A percentile compares a stretch with the other conserved stretches of the same genome.
Conservation (phyloP, 2,329 filamentous ascomycete species). For the Aspergillus transmontanensis region DNA sequence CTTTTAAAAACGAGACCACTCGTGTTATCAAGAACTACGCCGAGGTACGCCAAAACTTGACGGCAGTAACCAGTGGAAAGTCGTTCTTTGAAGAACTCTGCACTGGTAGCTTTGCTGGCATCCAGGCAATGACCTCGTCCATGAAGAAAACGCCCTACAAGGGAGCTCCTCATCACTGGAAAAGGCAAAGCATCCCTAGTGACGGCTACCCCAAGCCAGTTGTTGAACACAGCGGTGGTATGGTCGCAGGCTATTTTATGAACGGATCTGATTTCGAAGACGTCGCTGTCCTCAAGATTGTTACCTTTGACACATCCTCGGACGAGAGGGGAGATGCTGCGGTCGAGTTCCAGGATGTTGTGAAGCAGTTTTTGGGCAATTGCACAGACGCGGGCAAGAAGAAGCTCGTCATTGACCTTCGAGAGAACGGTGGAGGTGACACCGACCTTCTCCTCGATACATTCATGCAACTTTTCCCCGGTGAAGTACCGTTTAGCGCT, state of each 20-base stretch:
- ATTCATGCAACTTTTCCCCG: conserved; percentile 57
- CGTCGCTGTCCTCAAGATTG: conserved; percentile 48
- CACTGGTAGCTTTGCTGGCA: conserved; percentile 15
- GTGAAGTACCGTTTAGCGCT: conserved; percentile 42
- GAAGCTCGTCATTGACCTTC: conserved; percentile 64
- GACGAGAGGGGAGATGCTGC: conserved; percentile 7
- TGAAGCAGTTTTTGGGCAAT: conserved; percentile 50
- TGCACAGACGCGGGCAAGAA: conserved; percentile 52
- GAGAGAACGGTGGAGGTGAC: conserved; percentile 60
- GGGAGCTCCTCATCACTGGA: conserved; percentile 18
- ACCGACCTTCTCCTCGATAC: conserved; percentile 48
- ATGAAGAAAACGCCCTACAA: background rate
- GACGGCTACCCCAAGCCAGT: conserved; percentile 42
- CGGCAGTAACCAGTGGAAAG: conserved; percentile 39
- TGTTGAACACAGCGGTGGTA: conserved; percentile 35
- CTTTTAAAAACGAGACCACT: conserved; percentile 34
- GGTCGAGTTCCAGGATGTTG: conserved; percentile 40
- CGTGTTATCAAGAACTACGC: background rate
- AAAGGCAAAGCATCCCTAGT: conserved; percentile 12
- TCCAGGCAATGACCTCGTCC: background rate
- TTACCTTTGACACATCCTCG: conserved; percentile 35
- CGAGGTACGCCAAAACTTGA: conserved; percentile 25
- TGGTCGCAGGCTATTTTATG: conserved; percentile 50
- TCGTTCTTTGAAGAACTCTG: conserved; percentile 46
- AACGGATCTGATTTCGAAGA: conserved; percentile 41